Evolutionary conservation across 2,329 filamentous ascomycete species (phyloP).

Genomic region (Fusarium nurragi): DNA sequence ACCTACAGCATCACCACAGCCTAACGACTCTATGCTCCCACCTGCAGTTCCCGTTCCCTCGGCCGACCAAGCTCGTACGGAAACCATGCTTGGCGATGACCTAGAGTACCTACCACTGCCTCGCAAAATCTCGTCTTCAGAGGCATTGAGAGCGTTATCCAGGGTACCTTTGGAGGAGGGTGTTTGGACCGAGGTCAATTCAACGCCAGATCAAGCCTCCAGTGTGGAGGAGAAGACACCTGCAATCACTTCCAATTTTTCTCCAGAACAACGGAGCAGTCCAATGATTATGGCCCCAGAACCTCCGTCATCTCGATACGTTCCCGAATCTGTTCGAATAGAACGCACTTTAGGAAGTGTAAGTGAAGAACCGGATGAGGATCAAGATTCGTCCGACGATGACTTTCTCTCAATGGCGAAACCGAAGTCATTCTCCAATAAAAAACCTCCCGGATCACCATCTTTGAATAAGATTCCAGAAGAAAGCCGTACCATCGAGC

Average conservation of each 20-base stretch:
- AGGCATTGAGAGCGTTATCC: constrained; percentile 62
- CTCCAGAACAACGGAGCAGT: constrained; percentile 2
- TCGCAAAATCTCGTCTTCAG: constrained; percentile 65
- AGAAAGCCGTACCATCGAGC: constrained; percentile 8
- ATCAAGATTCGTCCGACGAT: constrained; percentile 52
- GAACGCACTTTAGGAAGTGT: constrained; percentile 38
- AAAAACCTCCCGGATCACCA: constrained; percentile 35
- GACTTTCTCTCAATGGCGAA: constrained; percentile 55
- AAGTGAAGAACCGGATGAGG: constrained; percentile 43
- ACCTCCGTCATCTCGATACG: constrained; percentile 25
- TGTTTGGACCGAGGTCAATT: constrained; percentile 61
- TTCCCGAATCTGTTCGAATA: constrained; percentile 31
- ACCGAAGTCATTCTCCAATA: constrained; percentile 46
- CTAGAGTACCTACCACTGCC: constrained; percentile 55
- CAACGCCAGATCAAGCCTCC: constrained; percentile 44
- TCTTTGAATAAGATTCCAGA: constrained; percentile 21
- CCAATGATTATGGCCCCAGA: constrained; percentile 26
- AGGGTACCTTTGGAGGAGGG: constrained; percentile 60
- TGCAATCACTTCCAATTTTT: constrained; percentile 10
- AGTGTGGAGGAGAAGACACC: constrained; percentile 30
- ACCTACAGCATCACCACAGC: constrained; percentile 65
- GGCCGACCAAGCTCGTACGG: constrained; percentile 42
- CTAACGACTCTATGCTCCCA: constrained; percentile 47
- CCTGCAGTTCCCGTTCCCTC: constrained; percentile 40
- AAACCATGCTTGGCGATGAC: constrained; percentile 51